These are phyloP conservation scores for Ehretia macrophylla DNA, from an alignment of 257 asterid species.

Conservation along the genomic window DNA sequence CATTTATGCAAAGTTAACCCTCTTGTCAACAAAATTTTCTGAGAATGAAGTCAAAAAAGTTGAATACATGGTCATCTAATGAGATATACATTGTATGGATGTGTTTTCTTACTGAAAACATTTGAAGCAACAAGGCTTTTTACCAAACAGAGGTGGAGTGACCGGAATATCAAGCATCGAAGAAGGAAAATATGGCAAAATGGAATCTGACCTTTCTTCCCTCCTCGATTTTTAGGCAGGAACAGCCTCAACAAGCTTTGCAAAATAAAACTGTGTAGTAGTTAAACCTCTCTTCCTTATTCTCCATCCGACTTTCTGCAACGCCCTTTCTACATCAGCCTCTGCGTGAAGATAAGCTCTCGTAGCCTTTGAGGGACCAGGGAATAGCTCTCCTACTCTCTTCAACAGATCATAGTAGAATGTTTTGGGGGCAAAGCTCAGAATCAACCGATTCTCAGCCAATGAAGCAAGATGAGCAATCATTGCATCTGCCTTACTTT, in stretches of 20 bases:
- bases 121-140: conserved; percentile 3
- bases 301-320: conserved; percentile 62
- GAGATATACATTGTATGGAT: not conserved
- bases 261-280: conserved; percentile 65
- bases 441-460: conserved; percentile 74
- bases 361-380: conserved; percentile 75
- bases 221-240: conserved; percentile 27
- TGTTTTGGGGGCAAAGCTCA: conserved; percentile 93
- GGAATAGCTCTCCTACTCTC: conserved; percentile 84
- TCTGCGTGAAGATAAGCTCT: conserved; percentile 70
- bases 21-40: not conserved
- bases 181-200: not conserved
- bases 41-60: not conserved
- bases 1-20: not conserved
- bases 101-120: conserved; percentile 7
- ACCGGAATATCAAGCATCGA: not conserved
- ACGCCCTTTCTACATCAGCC: conserved; percentile 63
- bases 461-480: conserved; percentile 89
- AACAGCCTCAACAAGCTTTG: conserved; percentile 58
- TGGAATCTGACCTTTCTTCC: too few relatives aligned
- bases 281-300: conserved; percentile 55
- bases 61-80: not conserved
- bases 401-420: conserved; percentile 70
- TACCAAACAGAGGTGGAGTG: not conserved
- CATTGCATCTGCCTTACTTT: conserved; percentile 87